Conservation (phyloP, 352 stramenopile genomes). For the Plasmopara muralis region DNA sequence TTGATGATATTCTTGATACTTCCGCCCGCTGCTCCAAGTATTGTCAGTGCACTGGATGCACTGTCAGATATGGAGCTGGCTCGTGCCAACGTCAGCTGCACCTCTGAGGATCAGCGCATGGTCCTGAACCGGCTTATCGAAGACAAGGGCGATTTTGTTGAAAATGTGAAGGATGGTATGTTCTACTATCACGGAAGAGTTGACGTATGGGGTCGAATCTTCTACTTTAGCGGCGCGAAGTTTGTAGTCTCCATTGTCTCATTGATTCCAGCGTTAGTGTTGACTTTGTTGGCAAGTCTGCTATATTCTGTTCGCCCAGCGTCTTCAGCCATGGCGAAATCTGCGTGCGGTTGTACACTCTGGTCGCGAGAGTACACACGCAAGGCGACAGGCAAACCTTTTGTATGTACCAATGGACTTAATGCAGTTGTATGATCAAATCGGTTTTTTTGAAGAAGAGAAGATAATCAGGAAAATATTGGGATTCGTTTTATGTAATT, state of each 20-base stretch:
- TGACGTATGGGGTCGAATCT: slow-evolving; percentile 57
- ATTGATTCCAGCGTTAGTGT: slow-evolving; percentile 45
- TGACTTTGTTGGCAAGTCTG: slow-evolving; percentile 45
- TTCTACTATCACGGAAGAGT: slow-evolving; percentile 55
- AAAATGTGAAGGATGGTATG: slow-evolving; percentile 30
- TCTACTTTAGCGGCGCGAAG: slow-evolving; percentile 62
- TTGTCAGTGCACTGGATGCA: slow-evolving; percentile 53
- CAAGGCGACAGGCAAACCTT: slow-evolving; percentile 47
- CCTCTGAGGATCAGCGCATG: slow-evolving; percentile 38
- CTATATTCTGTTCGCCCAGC: slow-evolving; percentile 48
- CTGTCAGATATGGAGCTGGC: slow-evolving; percentile 73
- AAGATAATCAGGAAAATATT: slow-evolving; percentile 9
- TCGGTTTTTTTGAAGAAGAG: no score
- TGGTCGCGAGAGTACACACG: slow-evolving; percentile 69
- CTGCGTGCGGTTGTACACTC: slow-evolving; percentile 43
- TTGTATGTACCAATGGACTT: slow-evolving; percentile 14
- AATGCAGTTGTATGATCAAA: slow-evolving; percentile 43
- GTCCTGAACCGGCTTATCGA: slow-evolving; percentile 53
- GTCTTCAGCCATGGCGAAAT: slow-evolving; percentile 32
- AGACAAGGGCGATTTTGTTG: slow-evolving; percentile 22
- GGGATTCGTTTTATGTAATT: not conserved
- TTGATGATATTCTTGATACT: slow-evolving; percentile 56
- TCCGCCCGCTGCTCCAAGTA: slow-evolving; percentile 37
- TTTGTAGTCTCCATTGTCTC: slow-evolving; percentile 54
- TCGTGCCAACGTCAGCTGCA: slow-evolving; percentile 62